Conservation (phyloP, 1,139 yeast species). For the Protomyces inundatus region DNA sequence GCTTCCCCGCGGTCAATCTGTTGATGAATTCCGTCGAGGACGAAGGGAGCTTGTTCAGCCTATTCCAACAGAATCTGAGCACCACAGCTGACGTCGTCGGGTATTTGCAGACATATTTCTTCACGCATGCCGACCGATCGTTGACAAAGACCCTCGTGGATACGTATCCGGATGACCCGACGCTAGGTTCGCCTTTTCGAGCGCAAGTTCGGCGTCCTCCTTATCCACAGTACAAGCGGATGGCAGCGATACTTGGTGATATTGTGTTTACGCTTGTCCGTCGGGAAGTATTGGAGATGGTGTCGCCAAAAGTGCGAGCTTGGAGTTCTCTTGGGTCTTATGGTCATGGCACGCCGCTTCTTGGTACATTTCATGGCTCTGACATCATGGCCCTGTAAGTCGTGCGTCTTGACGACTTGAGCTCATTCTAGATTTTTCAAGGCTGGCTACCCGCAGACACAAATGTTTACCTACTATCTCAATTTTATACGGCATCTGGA, state of each 20-base stretch:
- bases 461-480: not conserved
- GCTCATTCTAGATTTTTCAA: not conserved
- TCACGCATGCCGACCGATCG: not conserved
- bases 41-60: not conserved
- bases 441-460: not conserved
- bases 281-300: not conserved
- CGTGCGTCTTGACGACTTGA: no score
- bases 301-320: not conserved
- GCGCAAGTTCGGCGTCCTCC: not conserved
- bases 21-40: not conserved
- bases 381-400: not conserved
- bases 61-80: not conserved
- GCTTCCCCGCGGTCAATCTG: not conserved
- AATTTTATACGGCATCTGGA: not conserved
- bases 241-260: not conserved
- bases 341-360: not conserved
- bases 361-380: not conserved
- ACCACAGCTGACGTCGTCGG: not conserved
- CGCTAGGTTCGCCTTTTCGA: not conserved
- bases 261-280: not conserved
- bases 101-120: not conserved
- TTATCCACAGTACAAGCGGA: not conserved
- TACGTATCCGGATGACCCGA: not conserved
- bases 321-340: not conserved
- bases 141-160: not conserved